Percentiles rank a stretch among this genome's conserved stretches.
These are phyloP conservation scores for Verticillium dahliae DNA, from an alignment of 2,329 filamentous ascomycete species.

Conservation along the genomic window DNA sequence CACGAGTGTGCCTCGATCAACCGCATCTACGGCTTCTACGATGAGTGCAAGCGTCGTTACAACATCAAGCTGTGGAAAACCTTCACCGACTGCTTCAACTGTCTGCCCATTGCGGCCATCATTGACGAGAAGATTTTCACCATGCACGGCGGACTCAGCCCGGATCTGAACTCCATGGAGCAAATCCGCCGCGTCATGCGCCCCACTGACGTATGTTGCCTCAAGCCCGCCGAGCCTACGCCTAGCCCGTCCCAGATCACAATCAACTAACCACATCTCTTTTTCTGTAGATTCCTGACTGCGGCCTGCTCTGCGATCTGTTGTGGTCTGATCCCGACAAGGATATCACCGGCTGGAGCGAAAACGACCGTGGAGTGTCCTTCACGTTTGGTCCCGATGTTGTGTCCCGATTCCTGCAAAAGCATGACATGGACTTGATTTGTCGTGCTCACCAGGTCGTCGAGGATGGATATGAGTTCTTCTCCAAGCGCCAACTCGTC, in stretches of 20 bases:
- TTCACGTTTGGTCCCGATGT: conserved; percentile 98
- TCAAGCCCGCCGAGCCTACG: background rate
- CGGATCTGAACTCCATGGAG: conserved; percentile 98
- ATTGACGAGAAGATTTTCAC: conserved; percentile 99
- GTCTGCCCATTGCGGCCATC: conserved; percentile 93
- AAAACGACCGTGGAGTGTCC: conserved; percentile 96
- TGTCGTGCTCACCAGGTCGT: conserved; percentile 98
- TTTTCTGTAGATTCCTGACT: conserved; percentile 80
- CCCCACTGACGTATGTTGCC: conserved; percentile 85
- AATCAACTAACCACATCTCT: background rate
- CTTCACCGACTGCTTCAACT: conserved; percentile 99
- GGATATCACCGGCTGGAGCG: conserved; percentile 98
- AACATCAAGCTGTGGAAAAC: conserved; percentile 99
- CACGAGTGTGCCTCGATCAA: conserved; percentile 99
- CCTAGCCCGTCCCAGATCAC: background rate
- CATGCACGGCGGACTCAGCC: conserved; percentile 97
- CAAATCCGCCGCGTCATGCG: conserved; percentile 99
- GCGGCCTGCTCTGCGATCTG: conserved; percentile 92
- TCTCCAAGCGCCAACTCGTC: conserved; percentile 95
- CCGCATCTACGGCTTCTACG: conserved; percentile 99
- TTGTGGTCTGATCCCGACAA: conserved; percentile 99
- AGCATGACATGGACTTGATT: conserved; percentile 99
- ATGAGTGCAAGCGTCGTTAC: conserved; percentile 98
- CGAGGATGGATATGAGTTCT: conserved; percentile 99
- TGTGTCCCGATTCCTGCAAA: conserved; percentile 93